Percentiles rank a stretch among this genome's conserved stretches.
Evolutionary conservation across 2,329 filamentous ascomycete genomes (phyloP).

Genomic region (Penicillium sp.): DNA sequence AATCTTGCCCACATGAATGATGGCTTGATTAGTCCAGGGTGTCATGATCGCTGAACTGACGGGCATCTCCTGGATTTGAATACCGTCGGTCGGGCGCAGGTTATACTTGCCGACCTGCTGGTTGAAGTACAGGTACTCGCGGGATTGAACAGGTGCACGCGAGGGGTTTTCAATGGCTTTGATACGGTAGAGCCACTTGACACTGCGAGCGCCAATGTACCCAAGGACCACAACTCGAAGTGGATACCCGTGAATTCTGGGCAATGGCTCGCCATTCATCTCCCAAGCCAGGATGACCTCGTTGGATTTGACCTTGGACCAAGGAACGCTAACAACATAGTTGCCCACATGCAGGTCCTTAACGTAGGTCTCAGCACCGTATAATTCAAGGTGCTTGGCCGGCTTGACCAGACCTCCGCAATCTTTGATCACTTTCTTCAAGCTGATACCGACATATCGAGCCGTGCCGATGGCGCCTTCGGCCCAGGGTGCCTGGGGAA

Average conservation of each 20-base stretch:
- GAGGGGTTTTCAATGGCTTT: slow-evolving; percentile 56
- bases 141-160: slow-evolving; percentile 57
- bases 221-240: slow-evolving; percentile 59
- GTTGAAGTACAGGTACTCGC: slow-evolving; percentile 64
- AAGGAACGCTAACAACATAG: slow-evolving; percentile 63
- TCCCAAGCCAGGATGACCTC: slow-evolving; percentile 66
- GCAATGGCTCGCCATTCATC: slow-evolving; percentile 63
- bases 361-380: slow-evolving; percentile 68
- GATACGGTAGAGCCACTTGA: slow-evolving; percentile 60
- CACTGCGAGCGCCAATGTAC: slow-evolving; percentile 62
- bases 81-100: slow-evolving; percentile 53
- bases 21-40: slow-evolving; percentile 55
- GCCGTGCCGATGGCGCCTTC: slow-evolving; percentile 66
- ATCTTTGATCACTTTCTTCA: slow-evolving; percentile 66
- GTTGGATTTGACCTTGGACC: slow-evolving; percentile 60
- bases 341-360: slow-evolving; percentile 62
- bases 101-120: slow-evolving; percentile 66
- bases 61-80: slow-evolving; percentile 68
- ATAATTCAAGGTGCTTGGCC: slow-evolving; percentile 62
- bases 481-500: slow-evolving; percentile 50
- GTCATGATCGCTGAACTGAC: slow-evolving; percentile 63
- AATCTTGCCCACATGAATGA: slow-evolving; percentile 58
- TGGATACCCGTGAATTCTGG: slow-evolving; percentile 62
- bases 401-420: slow-evolving; percentile 57
- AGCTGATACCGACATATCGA: slow-evolving; percentile 56